Evolutionary conservation across 352 stramenopile species (phyloP).

Genomic region (Pythium dissotocum): DNA sequence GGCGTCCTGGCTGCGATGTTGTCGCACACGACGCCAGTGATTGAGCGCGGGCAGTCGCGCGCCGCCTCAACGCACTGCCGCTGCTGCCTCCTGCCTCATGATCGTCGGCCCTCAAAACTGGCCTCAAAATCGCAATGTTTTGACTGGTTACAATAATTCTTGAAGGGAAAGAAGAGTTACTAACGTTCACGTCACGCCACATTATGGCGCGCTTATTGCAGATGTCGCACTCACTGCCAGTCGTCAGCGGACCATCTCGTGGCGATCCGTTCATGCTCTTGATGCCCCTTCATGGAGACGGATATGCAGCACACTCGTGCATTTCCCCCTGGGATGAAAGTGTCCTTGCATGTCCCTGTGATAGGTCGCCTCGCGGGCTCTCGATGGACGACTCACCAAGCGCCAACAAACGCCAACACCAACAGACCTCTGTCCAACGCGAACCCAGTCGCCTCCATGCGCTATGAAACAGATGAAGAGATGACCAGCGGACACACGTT

Average conservation of each 20-base stretch:
- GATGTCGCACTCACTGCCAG: constrained; percentile 6
- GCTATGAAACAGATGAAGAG: constrained; percentile 11
- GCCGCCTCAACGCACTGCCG: neutral
- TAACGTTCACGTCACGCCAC: neutral
- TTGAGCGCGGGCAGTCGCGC: neutral
- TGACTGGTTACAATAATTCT: neutral
- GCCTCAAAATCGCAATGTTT: neutral
- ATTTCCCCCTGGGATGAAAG: neutral
- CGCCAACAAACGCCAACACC: neutral
- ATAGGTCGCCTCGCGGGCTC: neutral
- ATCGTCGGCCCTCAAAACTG: neutral
- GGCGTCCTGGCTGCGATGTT: too few relatives aligned
- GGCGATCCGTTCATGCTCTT: neutral
- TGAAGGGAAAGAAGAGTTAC: neutral
- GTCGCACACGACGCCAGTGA: neutral
- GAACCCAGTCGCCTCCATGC: constrained; percentile 6
- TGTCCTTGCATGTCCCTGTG: neutral
- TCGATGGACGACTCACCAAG: neutral
- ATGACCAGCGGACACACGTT: neutral
- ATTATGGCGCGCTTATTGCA: neutral
- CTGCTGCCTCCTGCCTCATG: neutral
- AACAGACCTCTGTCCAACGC: neutral
- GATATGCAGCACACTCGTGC: neutral
- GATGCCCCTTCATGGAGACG: neutral
- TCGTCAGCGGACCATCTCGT: neutral